A percentile compares a stretch with the other conserved stretches of the same genome.
Evolutionary conservation across 106 monocot genomes (phyloP).

Genomic region (Dactylorhiza incarnata): DNA sequence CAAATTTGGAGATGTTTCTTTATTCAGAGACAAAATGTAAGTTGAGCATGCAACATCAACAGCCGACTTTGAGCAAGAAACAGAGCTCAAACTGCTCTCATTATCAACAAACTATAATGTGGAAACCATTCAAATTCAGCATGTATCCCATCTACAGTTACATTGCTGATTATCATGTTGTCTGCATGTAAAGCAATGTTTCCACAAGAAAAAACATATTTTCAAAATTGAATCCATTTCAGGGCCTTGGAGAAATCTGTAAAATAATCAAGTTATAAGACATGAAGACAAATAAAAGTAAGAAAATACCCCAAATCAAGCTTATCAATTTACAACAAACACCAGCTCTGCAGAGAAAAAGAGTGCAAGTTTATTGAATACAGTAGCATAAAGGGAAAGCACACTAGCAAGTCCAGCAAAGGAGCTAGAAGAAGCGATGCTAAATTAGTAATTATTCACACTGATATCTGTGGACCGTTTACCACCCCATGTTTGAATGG

Average conservation of each 20-base stretch:
- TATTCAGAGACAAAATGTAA: conserved; percentile 61
- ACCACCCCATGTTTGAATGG: no score
- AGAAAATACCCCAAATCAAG: not conserved
- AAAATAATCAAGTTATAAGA: not conserved
- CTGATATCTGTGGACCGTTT: no score
- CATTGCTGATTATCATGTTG: conserved; percentile 50
- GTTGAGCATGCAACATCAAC: conserved; percentile 63
- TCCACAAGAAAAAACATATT: no score
- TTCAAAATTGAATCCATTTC: conserved; percentile 87
- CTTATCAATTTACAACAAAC: not conserved
- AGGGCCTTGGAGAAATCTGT: conserved; percentile 95
- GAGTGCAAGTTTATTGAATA: not conserved
- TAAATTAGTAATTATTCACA: no score
- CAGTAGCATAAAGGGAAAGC: no score
- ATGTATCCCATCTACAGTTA: conserved; percentile 60
- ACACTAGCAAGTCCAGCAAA: no score
- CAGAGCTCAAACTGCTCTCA: conserved; percentile 56
- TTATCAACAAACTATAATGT: conserved; percentile 34
- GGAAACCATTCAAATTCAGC: conserved; percentile 56
- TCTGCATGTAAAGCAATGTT: conserved; percentile 64
- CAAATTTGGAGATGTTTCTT: conserved; percentile 79
- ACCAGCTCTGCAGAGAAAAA: conserved; percentile 12
- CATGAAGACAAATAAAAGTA: conserved; percentile 5
- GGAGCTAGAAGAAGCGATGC: no score
- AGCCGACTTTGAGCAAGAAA: conserved; percentile 64